Evolutionary conservation across 352 stramenopile species (phyloP).

Genomic region (Globisporangium paddicum): DNA sequence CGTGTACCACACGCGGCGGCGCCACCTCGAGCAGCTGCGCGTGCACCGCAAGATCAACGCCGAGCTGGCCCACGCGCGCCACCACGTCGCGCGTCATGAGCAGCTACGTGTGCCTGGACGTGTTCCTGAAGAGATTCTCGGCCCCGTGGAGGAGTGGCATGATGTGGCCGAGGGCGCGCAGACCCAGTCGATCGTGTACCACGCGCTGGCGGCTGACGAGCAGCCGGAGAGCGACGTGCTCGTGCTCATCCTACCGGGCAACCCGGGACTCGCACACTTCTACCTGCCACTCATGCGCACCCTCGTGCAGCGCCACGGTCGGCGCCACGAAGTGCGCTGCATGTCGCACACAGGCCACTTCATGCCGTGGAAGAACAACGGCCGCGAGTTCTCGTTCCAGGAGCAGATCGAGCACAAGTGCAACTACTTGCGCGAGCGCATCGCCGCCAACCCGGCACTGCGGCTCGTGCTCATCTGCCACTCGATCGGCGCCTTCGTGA

Average conservation of each 20-base stretch:
- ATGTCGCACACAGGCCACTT: constrained; percentile 60
- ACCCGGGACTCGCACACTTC: constrained; percentile 59
- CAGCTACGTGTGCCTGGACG: constrained; percentile 1
- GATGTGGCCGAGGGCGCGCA: constrained; percentile 37
- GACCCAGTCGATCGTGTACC: constrained; percentile 46
- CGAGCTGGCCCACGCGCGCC: constrained; percentile 16
- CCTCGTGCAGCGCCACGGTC: constrained; percentile 27
- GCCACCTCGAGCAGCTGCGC: constrained; percentile 35
- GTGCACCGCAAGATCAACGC: constrained; percentile 31
- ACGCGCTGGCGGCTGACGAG: constrained; percentile 16
- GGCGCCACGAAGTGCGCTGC: constrained; percentile 46
- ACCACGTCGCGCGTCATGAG: constrained; percentile 6
- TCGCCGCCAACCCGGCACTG: constrained; percentile 42
- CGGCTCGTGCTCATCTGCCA: constrained; percentile 54
- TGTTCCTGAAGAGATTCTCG: constrained; percentile 11
- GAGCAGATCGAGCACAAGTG: constrained; percentile 58
- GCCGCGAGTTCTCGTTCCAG: constrained; percentile 40
- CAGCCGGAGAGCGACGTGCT: constrained; percentile 29
- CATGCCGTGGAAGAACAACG: constrained; percentile 61
- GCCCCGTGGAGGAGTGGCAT: constrained; percentile 45
- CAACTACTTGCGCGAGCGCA: constrained; percentile 33
- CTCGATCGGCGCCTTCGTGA: constrained; percentile 58
- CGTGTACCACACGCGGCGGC: constrained; percentile 36
- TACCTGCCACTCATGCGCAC: constrained; percentile 65
- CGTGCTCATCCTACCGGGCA: constrained; percentile 61